Conservation (phyloP, 257 asterid species). For the Solanum chmielewskii region DNA sequence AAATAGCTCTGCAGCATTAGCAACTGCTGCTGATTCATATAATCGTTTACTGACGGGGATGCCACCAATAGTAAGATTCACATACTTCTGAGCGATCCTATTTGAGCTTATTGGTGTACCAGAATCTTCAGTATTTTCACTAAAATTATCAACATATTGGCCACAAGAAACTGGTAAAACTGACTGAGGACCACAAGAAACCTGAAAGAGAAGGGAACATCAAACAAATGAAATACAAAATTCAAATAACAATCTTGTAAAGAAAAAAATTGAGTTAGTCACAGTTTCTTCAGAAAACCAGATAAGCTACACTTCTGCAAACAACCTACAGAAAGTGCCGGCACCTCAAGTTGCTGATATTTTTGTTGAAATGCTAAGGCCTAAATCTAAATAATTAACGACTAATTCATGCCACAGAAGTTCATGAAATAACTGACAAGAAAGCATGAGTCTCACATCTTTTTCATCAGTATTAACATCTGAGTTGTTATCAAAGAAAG, state of each 20-base stretch:
- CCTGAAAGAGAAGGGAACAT: constrained; percentile 14
- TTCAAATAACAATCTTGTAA: not conserved
- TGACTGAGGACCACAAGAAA: constrained; percentile 1
- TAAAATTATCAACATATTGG: constrained; percentile 29
- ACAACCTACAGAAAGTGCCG: not conserved
- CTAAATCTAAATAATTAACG: not conserved
- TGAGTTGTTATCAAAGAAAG: constrained; percentile 11
- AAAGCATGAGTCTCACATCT: constrained; percentile 31
- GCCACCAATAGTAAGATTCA: constrained; percentile 37
- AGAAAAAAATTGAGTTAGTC: not conserved
- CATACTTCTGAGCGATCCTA: constrained; percentile 34
- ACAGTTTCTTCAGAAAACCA: not conserved
- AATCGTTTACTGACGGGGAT: constrained; percentile 30
- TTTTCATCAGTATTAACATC: not conserved
- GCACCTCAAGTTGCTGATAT: not conserved
- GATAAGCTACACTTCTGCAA: not conserved
- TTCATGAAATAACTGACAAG: not conserved
- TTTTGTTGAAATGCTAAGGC: not conserved
- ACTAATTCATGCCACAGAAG: not conserved
- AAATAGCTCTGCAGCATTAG: constrained; percentile 90
- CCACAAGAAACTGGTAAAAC: constrained; percentile 15
- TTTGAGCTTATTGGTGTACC: constrained; percentile 39
- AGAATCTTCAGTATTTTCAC: constrained; percentile 30
- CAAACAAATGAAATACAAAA: not conserved
- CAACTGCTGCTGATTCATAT: constrained; percentile 76